Evolutionary conservation across 2,329 filamentous ascomycete species (phyloP).

Genomic region (Tetracladium maxilliforme): DNA sequence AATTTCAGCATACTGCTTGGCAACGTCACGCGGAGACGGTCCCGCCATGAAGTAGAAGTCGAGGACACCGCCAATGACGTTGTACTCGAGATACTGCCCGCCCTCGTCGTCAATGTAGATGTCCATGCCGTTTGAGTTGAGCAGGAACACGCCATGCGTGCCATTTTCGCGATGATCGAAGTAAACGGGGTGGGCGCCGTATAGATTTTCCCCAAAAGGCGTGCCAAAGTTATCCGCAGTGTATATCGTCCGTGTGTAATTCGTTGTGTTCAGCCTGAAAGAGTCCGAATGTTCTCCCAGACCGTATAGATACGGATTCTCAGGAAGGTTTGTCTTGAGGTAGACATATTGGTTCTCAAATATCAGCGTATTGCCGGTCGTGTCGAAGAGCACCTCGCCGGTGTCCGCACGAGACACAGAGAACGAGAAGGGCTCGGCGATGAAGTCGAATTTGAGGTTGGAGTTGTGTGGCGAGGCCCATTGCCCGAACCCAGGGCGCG

Average conservation of each 20-base stretch:
- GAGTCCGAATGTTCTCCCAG: constrained; percentile 54
- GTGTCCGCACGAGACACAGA: constrained; percentile 41
- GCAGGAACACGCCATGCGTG: constrained; percentile 51
- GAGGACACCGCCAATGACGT: constrained; percentile 60
- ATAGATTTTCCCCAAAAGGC: constrained; percentile 42
- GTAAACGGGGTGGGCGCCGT: constrained; percentile 50
- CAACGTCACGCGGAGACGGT: constrained; percentile 39
- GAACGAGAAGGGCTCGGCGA: constrained; percentile 49
- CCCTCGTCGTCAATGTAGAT: constrained; percentile 58
- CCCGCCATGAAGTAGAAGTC: constrained; percentile 57
- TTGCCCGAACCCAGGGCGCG: constrained; percentile 35
- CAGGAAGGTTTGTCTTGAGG: constrained; percentile 48
- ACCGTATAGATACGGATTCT: constrained; percentile 64
- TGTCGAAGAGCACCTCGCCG: constrained; percentile 54
- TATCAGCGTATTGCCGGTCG: constrained; percentile 46
- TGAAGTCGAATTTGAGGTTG: constrained; percentile 35
- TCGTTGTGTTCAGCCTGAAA: constrained; percentile 38
- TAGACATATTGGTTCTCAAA: constrained; percentile 71
- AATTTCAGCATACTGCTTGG: constrained; percentile 42
- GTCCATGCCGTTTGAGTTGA: constrained; percentile 67
- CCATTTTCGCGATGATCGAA: constrained; percentile 42
- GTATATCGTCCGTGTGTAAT: constrained; percentile 48
- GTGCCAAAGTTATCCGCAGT: no score
- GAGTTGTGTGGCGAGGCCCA: constrained; percentile 21
- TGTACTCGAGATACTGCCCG: constrained; percentile 70